Base-by-base conservation (phyloP, 75 land plant species). In the Selaginella tamariscina region DNA sequence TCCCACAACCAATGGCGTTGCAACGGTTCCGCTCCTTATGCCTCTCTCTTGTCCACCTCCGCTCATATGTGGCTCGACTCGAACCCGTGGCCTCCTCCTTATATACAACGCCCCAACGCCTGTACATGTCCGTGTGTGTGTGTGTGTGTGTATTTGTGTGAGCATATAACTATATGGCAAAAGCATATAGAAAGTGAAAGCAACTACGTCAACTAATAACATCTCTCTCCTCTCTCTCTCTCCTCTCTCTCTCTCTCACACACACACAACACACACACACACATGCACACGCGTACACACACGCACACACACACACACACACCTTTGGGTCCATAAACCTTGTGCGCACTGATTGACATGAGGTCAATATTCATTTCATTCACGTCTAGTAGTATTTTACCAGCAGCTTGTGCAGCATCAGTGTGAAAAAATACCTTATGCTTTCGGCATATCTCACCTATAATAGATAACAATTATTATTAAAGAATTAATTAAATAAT, bases 21-120 rank as follows among this genome's bases (percentile, higher is more conserved):
- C 79, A 0, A 94, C 88, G 0, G 98, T 94, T 31, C 98, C 98
- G 69, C 96, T 90, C 30, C 96, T 72, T 9, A 94, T 81, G 20
- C 98, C 96, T 21, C 96, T 79, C 80, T 94, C 98, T 71, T 94
- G 98, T 0, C 98, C 98, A 23, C 96, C 96, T 1, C 98, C 96
- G 68, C 77, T 94, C 91, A 94, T 94, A 67, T 90, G 96, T 1
- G 98, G 82, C 81, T 94, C 96, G 13, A 94, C 84, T 20, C 98
- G 77, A 28, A 94, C 87, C 33, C 98, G 72, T 0, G 98, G 98
- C 71, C 96, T 69, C 57, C 96, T 56, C 29, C 91, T 69, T 71
- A 90, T 67, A 71, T 94, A 94, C 65, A 94, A 70, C 24, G 98
- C 98, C 0, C n/a, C n/a, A n/a, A n/a, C n/a, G n/a, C n/a, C n/a